A percentile compares a stretch with the other conserved stretches of the same genome.
phyloP scores from a whole-genome alignment of 2,329 filamentous ascomycete genomes.

The Alternaria ventricosa region DNA sequence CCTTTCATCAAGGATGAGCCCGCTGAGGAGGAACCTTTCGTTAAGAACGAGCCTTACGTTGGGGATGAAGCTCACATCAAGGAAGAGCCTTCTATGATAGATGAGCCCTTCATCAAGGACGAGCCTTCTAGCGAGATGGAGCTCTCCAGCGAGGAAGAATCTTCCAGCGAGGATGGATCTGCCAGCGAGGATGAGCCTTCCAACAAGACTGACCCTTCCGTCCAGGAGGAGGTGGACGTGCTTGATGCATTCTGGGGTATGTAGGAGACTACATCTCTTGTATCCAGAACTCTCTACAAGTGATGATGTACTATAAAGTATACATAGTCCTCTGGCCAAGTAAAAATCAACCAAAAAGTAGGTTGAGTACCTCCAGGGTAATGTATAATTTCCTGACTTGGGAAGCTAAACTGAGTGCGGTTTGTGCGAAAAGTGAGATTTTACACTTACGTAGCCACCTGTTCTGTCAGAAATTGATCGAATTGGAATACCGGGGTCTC shows the following conservation, averaged over 20 bases:
- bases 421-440: no score
- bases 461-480: no score
- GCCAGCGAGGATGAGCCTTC: background rate
- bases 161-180: background rate
- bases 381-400: no score
- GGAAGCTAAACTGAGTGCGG: no score
- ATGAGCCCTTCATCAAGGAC: background rate
- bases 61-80: background rate
- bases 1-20: background rate
- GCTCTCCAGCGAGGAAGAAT: background rate
- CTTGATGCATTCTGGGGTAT: background rate
- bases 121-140: background rate
- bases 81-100: background rate
- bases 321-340: background rate
- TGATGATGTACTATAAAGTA: background rate
- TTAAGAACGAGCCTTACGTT: background rate
- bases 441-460: no score
- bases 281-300: background rate
- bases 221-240: background rate
- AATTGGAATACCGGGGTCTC: no score
- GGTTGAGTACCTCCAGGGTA: background rate
- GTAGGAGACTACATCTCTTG: background rate
- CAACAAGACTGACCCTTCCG: background rate
- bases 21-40: background rate
- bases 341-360: background rate